Evolutionary conservation across 306 rosid species (phyloP).

Genomic region (Senna tora): DNA sequence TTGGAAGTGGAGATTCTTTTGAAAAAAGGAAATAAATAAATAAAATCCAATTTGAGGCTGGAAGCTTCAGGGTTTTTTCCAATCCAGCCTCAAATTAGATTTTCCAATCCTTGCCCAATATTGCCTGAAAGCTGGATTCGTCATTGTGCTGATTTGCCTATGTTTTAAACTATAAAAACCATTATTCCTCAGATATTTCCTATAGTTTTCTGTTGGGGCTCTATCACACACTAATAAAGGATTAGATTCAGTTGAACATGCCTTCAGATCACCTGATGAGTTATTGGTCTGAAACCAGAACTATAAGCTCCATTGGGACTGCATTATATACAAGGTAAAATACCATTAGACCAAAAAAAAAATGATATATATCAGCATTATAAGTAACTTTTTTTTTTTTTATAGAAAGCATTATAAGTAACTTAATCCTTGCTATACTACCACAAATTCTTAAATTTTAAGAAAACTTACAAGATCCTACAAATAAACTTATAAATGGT

Average conservation of each 20-base stretch:
- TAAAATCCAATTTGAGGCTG: background rate
- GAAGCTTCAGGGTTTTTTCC: slow-evolving; percentile 14
- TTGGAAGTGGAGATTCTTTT: slow-evolving; percentile 32
- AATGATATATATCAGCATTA: slow-evolving; percentile 1
- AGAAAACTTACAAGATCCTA: slow-evolving; percentile 29
- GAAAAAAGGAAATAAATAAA: background rate
- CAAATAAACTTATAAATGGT: background rate
- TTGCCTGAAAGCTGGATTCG: no score
- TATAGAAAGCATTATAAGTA: no score
- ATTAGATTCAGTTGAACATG: slow-evolving; percentile 45
- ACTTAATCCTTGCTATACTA: background rate
- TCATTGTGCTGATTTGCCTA: no score
- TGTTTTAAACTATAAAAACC: no score
- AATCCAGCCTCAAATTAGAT: no score
- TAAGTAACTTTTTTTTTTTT: no score
- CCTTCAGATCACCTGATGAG: slow-evolving; percentile 94
- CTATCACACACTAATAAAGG: slow-evolving; percentile 15
- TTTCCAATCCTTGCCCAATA: no score
- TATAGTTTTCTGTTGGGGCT: no score
- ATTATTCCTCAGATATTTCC: no score
- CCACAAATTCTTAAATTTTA: background rate
- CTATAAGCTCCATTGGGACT: slow-evolving; percentile 97
- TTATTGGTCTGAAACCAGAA: slow-evolving; percentile 94
- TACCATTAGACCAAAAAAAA: slow-evolving; percentile 29
- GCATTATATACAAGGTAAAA: slow-evolving; percentile 47